Conservation (phyloP, 83 land plant species). For the Picea mariana region DNA sequence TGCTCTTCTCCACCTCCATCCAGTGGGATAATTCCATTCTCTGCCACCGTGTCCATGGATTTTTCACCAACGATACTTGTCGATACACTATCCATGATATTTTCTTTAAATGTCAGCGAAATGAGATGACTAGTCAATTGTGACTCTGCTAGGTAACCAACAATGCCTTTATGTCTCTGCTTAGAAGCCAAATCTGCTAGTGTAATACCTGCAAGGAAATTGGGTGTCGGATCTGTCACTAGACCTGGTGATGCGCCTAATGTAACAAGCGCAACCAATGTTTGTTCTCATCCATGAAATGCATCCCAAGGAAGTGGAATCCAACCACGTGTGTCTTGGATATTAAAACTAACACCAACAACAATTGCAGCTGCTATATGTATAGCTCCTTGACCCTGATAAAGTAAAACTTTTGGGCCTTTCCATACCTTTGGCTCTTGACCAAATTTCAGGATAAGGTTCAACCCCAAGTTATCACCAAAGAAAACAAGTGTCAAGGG, state of each 20-base stretch:
- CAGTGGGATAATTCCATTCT: slow-evolving; percentile 21
- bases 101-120: slow-evolving; percentile 45
- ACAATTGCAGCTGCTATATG: too few species aligned
- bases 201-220: slow-evolving; percentile 60
- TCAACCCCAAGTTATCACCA: too few species aligned
- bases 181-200: slow-evolving; percentile 75
- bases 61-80: slow-evolving; percentile 12
- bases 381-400: too few species aligned
- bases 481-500: too few species aligned
- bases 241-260: slow-evolving; percentile 64
- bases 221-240: slow-evolving; percentile 72
- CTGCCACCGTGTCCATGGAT: slow-evolving; percentile 42
- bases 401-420: too few species aligned
- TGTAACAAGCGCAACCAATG: slow-evolving; percentile 62
- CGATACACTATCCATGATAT: slow-evolving; percentile 12
- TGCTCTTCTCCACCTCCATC: slow-evolving; percentile 32
- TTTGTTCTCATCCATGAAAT: too few species aligned
- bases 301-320: too few species aligned
- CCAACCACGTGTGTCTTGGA: too few species aligned
- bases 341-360: too few species aligned
- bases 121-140: slow-evolving; percentile 55
- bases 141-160: slow-evolving; percentile 78
- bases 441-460: too few species aligned
- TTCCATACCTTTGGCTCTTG: too few species aligned
- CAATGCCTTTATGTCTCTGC: slow-evolving; percentile 82